Evolutionary conservation across 352 stramenopile genomes (phyloP).

Genomic region (Pythium chondricola): DNA sequence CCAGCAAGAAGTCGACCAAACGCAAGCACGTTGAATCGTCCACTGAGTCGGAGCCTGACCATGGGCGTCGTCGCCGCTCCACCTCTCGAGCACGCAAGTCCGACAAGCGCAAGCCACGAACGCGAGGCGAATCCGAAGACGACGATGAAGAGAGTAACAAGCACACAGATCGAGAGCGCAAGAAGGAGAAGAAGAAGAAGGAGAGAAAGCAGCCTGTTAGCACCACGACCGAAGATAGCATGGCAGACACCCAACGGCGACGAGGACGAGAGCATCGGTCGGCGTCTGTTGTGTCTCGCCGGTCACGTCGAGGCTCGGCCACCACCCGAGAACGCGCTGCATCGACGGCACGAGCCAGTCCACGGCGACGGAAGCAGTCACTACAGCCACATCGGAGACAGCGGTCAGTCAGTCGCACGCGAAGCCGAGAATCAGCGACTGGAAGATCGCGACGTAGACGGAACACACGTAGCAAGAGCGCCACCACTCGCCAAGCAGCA

Average conservation of each 20-base stretch:
- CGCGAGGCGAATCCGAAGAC: not conserved
- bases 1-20: not conserved
- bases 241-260: too few relatives aligned
- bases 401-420: too few relatives aligned
- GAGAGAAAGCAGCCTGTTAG: too few relatives aligned
- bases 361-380: not conserved
- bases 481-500: too few relatives aligned
- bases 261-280: not conserved
- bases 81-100: not conserved
- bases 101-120: not conserved
- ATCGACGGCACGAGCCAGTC: not conserved
- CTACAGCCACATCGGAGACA: not conserved
- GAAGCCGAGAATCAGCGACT: too few relatives aligned
- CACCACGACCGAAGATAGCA: too few relatives aligned
- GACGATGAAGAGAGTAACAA: too few relatives aligned
- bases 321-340: not conserved
- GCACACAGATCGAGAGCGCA: not conserved
- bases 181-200: slow-evolving; percentile 7
- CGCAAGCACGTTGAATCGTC: not conserved
- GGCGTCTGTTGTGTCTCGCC: not conserved
- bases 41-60: not conserved
- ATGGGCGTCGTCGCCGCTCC: not conserved
- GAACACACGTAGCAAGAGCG: too few relatives aligned
- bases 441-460: too few relatives aligned
- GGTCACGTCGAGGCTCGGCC: not conserved